These are phyloP conservation scores for Spinacia oleracea DNA, from an alignment of 179 eudicot genomes.

Conservation along the genomic window DNA sequence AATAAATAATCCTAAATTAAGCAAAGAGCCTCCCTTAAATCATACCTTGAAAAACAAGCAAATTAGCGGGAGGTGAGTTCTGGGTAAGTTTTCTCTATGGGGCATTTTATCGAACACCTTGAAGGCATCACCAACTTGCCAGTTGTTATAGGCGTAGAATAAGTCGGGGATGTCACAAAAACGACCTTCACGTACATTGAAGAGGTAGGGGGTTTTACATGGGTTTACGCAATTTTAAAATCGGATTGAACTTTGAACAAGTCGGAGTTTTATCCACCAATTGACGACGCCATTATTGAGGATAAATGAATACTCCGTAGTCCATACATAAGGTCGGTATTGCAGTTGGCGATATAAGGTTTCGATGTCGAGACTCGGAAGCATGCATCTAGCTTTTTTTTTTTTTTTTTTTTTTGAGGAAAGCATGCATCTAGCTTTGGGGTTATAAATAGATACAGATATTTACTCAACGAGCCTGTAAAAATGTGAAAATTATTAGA, in stretches of 20 bases:
- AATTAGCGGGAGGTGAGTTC: not conserved
- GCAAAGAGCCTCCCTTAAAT: conserved; percentile 4
- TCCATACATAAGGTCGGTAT: not conserved
- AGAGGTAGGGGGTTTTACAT: not conserved
- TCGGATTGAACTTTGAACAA: conserved; percentile 2
- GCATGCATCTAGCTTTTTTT: too few species aligned
- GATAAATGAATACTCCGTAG: not conserved
- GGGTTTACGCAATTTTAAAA: not conserved
- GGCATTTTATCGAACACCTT: conserved; percentile 22
- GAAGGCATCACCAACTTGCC: not conserved
- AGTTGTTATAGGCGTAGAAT: not conserved
- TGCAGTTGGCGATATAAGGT: too few species aligned
- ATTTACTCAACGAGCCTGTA: too few species aligned
- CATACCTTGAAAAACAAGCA: not conserved
- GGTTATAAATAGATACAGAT: too few species aligned
- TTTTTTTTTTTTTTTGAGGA: too few species aligned
- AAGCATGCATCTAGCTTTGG: too few species aligned
- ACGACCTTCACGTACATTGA: conserved; percentile 1
- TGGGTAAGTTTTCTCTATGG: not conserved
- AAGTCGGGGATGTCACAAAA: not conserved
- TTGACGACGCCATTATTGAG: not conserved
- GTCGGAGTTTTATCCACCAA: not conserved
- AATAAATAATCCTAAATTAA: not conserved
- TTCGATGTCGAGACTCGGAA: too few species aligned
- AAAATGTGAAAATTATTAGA: too few species aligned